Conservation (phyloP, 495 filamentous ascomycete species). For the Xylaria longipes region DNA sequence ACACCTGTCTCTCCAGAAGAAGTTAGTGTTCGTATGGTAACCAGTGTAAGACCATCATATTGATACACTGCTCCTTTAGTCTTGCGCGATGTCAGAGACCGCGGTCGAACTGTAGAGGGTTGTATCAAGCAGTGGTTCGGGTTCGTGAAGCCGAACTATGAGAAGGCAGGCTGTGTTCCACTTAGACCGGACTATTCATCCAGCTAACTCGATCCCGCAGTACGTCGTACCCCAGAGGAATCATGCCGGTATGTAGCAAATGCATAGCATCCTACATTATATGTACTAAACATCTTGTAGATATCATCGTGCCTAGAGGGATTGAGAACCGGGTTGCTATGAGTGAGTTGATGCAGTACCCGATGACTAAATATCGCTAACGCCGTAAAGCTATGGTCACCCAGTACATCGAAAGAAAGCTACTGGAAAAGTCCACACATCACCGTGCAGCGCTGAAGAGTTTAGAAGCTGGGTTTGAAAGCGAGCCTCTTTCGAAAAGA, state of each 20-base stretch:
- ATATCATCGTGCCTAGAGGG: slow-evolving; percentile 93
- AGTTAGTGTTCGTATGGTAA: slow-evolving; percentile 59
- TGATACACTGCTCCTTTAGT: slow-evolving; percentile 55
- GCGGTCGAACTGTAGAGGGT: slow-evolving; percentile 87
- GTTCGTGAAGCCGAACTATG: slow-evolving; percentile 96
- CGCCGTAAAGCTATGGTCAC: slow-evolving; percentile 78
- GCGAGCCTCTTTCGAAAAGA: slow-evolving; percentile 74
- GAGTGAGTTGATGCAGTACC: slow-evolving; percentile 53
- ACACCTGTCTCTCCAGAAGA: slow-evolving; percentile 90
- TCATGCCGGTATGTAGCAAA: slow-evolving; percentile 64
- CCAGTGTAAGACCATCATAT: neutral
- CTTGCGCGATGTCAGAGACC: slow-evolving; percentile 81
- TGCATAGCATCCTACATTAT: slow-evolving; percentile 26
- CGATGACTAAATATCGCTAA: slow-evolving; percentile 29
- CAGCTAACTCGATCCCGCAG: slow-evolving; percentile 39
- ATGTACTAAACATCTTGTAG: slow-evolving; percentile 48
- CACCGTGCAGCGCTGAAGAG: slow-evolving; percentile 78
- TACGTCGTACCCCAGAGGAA: slow-evolving; percentile 90
- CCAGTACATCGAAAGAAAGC: slow-evolving; percentile 83
- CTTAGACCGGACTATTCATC: neutral
- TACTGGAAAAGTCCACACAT: slow-evolving; percentile 81
- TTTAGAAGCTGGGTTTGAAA: slow-evolving; percentile 70
- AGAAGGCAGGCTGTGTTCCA: slow-evolving; percentile 49
- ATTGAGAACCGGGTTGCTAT: slow-evolving; percentile 95
- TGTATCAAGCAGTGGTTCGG: slow-evolving; percentile 98